Evolutionary conservation across 306 rosid species (phyloP).

Genomic region (Cercis canadensis): DNA sequence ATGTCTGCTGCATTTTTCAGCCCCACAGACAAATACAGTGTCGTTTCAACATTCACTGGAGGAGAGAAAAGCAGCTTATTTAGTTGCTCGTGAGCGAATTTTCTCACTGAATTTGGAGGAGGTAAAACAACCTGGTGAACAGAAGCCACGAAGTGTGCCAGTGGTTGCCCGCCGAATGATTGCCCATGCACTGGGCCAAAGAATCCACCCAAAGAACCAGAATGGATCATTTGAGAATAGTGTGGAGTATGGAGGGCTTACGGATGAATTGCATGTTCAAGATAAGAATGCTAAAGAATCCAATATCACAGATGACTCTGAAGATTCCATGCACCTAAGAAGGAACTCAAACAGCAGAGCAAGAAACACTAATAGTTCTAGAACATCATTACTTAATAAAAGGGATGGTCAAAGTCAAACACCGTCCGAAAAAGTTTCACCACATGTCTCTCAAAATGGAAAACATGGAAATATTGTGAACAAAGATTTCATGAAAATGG

Average conservation of each 20-base stretch:
- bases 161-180: conserved; percentile 97
- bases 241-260: conserved; percentile 40
- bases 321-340: conserved; percentile 39
- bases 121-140: conserved; percentile 57
- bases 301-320: conserved; percentile 39
- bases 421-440: conserved; percentile 42
- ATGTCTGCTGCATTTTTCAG: conserved; percentile 48
- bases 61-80: conserved; percentile 86
- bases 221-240: conserved; percentile 39
- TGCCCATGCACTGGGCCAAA: conserved; percentile 94
- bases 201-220: conserved; percentile 57
- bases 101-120: conserved; percentile 66
- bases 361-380: conserved; percentile 39
- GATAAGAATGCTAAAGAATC: conserved; percentile 40
- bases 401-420: conserved; percentile 49
- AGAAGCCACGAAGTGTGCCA: conserved; percentile 75
- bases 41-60: conserved; percentile 69
- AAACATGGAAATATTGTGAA: conserved; percentile 51
- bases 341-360: conserved; percentile 35
- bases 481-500: conserved; percentile 68
- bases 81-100: conserved; percentile 89
- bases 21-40: conserved; percentile 40
- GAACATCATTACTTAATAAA: conserved; percentile 39
- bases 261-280: conserved; percentile 44
- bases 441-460: conserved; percentile 39